Base-by-base conservation (phyloP, 805 yeast species). In the Komagataella ulmi region DNA sequence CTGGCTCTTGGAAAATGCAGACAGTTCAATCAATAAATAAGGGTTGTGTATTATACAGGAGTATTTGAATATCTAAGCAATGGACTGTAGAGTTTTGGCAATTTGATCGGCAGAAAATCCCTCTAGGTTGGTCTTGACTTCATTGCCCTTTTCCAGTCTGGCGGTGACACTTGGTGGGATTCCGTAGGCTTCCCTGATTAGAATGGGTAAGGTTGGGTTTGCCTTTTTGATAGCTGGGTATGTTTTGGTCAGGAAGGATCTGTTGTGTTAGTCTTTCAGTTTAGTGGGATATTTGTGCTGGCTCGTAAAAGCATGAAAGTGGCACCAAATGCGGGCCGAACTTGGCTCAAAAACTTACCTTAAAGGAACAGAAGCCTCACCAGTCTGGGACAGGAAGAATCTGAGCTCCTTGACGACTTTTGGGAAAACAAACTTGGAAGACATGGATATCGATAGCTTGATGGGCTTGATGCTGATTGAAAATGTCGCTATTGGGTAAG, bases 311-410 rank as follows among this genome's bases (percentile, higher is more conserved):
- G 17, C 10, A 10, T 17, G 23, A 45, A 18, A 44, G 8, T 30
- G 24, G 3, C 17, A 7, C 46, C 40, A 19, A 8, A 46, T 14
- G 24, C 7, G n/a, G 36, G 14, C 14, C 40, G 4, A 8, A 30
- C 19, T 17, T 8, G 14, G 3, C 12, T 18, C 24, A 56, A 59
- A 19, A 24, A 49, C 76, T 52, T 55, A 69, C 79, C 75, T 80
- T 59, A 86, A 71, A 6, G 85, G 80, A 7, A 70, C 73, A 12
- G 90, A 79, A 4, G 87, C 79, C 55, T 79, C 79, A n/a, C 85
- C 85, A n/a, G 83, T 75, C 66, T 85, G 93, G 36, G 88, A 83
- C 56, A 87, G 73, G 62, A 87, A 88, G 68, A 86, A 84, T 66
- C 96, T 78, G 61, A 88, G 73, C 72, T 88, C 96, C 64, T 75